Base-by-base conservation (phyloP, 805 yeast species). In the Pichia nanzhaoensis region DNA sequence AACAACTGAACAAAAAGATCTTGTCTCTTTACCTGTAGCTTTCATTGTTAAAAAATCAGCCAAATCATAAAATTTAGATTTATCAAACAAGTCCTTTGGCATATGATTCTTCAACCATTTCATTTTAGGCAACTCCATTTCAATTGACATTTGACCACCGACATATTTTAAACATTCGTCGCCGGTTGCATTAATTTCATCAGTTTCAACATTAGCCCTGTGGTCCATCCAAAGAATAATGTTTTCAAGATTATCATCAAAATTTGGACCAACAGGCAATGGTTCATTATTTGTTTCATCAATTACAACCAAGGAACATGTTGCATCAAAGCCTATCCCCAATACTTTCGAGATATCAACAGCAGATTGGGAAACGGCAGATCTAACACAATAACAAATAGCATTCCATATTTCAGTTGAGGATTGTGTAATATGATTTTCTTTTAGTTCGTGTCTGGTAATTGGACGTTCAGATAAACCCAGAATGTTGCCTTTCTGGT, bases 191-290 rank as follows among this genome's bases (percentile, higher is more conserved):
- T 91, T 91, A 62, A 93, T 89, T 46, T 70, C 76, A 45, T 78
- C 69, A 13, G 96, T 89, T 61, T 91, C 96, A 7, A 71, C 69
- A 14, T 74, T 81, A 0, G 98, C 97, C 51, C 99, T 77, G 65
- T 93, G 99, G 68, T 93, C 99, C 98, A 93, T 91, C 99, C 99
- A 93, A 51, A 93, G 67, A 42, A 93, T 80, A 56, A 93, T 82
- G 64, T 93, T 89, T 60, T 90, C 95, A 50, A 74, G 75, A 39
- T 69, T 54, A 56, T 87, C 80, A 30, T 65, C 51, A 61, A 87
- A 91, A 60, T 90, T 86, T 1, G 99, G 98, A 9, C 99, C 99
- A 14, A 89, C 98, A 2, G 84, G 87, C 37, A 87, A 73, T 3
- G 96, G 95, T 39, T 70, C 61, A 54, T 84, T 85, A 38, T 74